Evolutionary conservation across 352 stramenopile genomes (phyloP).

Genomic region (Phytopythium boreale): DNA sequence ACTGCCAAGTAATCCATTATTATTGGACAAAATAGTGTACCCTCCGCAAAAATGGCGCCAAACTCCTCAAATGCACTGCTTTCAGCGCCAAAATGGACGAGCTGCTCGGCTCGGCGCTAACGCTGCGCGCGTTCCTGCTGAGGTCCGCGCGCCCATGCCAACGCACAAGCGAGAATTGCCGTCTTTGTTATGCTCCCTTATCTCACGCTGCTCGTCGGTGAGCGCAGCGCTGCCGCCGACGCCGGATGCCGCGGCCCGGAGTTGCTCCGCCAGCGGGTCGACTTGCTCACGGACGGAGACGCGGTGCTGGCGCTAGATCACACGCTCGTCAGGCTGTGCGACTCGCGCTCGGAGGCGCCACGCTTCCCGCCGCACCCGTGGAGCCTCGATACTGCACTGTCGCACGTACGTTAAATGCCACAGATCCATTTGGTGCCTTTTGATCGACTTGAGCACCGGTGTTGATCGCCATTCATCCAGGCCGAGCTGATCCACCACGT

Average conservation of each 20-base stretch:
- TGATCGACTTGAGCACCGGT: neutral
- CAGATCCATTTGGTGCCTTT: neutral
- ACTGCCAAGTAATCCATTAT: neutral
- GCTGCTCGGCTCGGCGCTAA: conserved; percentile 21
- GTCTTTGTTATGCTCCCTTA: too few relatives aligned
- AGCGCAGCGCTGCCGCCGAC: conserved; percentile 16
- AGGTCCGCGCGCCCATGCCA: conserved; percentile 16
- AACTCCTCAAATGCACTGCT: too few relatives aligned
- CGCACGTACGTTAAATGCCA: conserved; percentile 24
- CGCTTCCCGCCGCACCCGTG: conserved; percentile 30
- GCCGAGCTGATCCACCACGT: conserved; percentile 44
- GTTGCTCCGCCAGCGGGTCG: conserved; percentile 13
- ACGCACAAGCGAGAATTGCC: too few relatives aligned
- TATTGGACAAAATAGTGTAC: neutral
- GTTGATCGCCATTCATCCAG: conserved; percentile 19
- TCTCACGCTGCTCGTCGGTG: neutral
- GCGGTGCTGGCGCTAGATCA: conserved; percentile 31
- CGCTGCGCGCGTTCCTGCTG: conserved; percentile 37
- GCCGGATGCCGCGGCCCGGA: conserved; percentile 2
- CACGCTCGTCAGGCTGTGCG: conserved; percentile 29
- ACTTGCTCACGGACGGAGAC: conserved; percentile 12
- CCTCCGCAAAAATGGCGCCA: neutral
- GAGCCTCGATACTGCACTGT: conserved; percentile 24
- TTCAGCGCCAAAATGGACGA: conserved; percentile 22
- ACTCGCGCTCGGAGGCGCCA: conserved; percentile 7